A percentile compares a stretch with the other conserved stretches of the same genome.
phyloP scores from a whole-genome alignment of 106 monocot species.

The Xerophyta viscosa region DNA sequence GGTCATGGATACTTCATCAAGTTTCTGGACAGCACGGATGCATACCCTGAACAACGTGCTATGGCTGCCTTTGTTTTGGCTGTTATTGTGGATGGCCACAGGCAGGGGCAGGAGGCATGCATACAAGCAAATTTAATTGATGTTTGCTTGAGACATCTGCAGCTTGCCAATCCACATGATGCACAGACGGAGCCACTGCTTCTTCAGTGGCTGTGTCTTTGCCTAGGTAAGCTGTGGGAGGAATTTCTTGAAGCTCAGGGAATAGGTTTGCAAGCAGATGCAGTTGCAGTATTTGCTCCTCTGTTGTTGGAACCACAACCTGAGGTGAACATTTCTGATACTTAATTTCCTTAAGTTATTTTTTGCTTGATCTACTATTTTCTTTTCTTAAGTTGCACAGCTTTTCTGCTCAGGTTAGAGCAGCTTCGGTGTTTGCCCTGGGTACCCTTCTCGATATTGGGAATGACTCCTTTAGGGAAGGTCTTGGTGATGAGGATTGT shows the following conservation, averaged over 20 bases:
- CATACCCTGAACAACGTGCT: conserved; percentile 86
- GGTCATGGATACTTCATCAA: conserved; percentile 90
- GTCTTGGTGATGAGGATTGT: conserved; percentile 59
- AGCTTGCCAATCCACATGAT: conserved; percentile 50
- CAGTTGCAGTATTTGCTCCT: conserved; percentile 41
- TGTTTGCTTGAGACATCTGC: conserved; percentile 78
- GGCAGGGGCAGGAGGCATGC: conserved; percentile 81
- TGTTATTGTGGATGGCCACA: conserved; percentile 90
- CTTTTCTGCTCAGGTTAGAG: conserved; percentile 62
- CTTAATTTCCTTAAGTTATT: too few species aligned
- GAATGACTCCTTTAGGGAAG: conserved; percentile 37
- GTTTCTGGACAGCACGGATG: conserved; percentile 92
- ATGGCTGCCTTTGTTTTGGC: conserved; percentile 99
- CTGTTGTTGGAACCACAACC: conserved; percentile 79
- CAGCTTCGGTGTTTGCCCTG: conserved; percentile 85
- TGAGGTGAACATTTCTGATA: conserved; percentile 40
- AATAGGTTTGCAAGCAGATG: conserved; percentile 68
- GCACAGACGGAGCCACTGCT: conserved; percentile 75
- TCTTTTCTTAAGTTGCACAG: neutral
- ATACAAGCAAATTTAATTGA: conserved; percentile 64
- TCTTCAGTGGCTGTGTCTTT: conserved; percentile 96
- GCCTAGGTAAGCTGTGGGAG: conserved; percentile 91
- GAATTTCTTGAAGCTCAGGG: conserved; percentile 84
- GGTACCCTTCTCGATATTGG: conserved; percentile 78
- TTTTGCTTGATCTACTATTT: too few species aligned